Percentiles rank a stretch among this genome's conserved stretches.
phyloP scores from a whole-genome alignment of 257 asterid genomes.

The Solanum pennellii region DNA sequence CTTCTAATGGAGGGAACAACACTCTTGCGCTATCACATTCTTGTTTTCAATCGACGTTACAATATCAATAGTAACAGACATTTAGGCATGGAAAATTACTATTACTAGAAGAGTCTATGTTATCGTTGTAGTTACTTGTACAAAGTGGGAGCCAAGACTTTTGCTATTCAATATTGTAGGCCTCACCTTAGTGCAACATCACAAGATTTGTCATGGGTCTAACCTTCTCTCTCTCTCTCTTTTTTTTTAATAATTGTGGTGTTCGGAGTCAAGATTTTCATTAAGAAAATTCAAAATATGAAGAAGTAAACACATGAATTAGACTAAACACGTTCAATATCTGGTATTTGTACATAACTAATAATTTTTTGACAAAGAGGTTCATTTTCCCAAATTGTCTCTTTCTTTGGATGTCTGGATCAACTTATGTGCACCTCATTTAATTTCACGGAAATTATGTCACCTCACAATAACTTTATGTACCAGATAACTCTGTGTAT shows the following conservation, averaged over 20 bases:
- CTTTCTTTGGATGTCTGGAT: not conserved
- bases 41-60: not conserved
- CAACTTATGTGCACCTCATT: not conserved
- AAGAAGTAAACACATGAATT: not conserved
- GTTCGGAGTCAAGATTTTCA: too few species aligned
- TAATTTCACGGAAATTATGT: not conserved
- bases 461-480: too few species aligned
- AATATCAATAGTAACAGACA: not conserved
- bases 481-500: not conserved
- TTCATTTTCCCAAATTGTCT: not conserved
- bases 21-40: slow-evolving; percentile 7
- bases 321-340: not conserved
- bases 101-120: not conserved
- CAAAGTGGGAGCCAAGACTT: not conserved
- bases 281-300: too few species aligned
- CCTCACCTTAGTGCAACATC: not conserved
- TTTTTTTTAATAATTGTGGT: not conserved
- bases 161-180: not conserved
- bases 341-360: not conserved
- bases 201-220: not conserved
- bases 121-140: not conserved
- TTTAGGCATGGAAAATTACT: not conserved
- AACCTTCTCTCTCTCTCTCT: not conserved
- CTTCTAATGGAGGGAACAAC: slow-evolving; percentile 7
- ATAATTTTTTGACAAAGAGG: not conserved